phyloP scores from a whole-genome alignment of 192 early-diverging fungal species.

The Martensiomyces pterosporus region DNA sequence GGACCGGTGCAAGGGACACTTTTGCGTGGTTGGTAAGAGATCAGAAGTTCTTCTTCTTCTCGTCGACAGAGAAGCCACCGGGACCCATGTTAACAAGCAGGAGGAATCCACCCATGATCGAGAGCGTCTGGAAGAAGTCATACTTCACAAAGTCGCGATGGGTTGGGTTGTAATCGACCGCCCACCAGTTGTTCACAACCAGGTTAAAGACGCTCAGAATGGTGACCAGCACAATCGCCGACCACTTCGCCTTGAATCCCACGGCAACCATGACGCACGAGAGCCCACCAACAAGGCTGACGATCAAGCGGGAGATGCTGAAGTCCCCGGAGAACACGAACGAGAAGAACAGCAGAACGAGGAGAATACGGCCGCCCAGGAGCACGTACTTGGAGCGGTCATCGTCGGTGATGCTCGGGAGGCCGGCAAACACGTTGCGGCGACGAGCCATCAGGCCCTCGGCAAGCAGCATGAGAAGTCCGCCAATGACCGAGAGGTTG shows the following conservation, averaged over 20 bases:
- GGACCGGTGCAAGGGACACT: background rate
- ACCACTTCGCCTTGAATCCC: slow-evolving; percentile 97
- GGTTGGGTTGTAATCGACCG: slow-evolving; percentile 70
- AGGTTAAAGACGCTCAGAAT: slow-evolving; percentile 89
- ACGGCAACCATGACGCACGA: slow-evolving; percentile 94
- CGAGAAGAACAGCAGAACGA: slow-evolving; percentile 89
- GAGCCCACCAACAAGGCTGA: slow-evolving; percentile 69
- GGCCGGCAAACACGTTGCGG: slow-evolving; percentile 77
- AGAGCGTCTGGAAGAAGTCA: slow-evolving; percentile 97
- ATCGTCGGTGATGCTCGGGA: slow-evolving; percentile 80
- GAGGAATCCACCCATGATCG: slow-evolving; percentile 93
- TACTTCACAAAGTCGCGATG: slow-evolving; percentile 93
- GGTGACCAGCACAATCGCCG: slow-evolving; percentile 88
- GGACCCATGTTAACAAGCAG: slow-evolving; percentile 88
- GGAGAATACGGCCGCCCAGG: slow-evolving; percentile 84
- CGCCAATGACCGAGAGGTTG: slow-evolving; percentile 89
- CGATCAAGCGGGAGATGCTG: slow-evolving; percentile 62
- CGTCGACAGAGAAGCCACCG: slow-evolving; percentile 91
- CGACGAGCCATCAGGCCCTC: slow-evolving; percentile 66
- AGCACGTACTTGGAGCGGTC: slow-evolving; percentile 88
- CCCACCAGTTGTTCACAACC: slow-evolving; percentile 96
- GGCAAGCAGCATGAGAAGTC: slow-evolving; percentile 90
- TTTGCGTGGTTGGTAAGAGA: background rate
- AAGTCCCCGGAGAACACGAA: slow-evolving; percentile 86
- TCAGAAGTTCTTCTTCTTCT: slow-evolving; percentile 96